Percentiles rank a stretch among this genome's conserved stretches.
Conservation (phyloP, 805 yeast genomes). For the Ogataea ganodermae region DNA sequence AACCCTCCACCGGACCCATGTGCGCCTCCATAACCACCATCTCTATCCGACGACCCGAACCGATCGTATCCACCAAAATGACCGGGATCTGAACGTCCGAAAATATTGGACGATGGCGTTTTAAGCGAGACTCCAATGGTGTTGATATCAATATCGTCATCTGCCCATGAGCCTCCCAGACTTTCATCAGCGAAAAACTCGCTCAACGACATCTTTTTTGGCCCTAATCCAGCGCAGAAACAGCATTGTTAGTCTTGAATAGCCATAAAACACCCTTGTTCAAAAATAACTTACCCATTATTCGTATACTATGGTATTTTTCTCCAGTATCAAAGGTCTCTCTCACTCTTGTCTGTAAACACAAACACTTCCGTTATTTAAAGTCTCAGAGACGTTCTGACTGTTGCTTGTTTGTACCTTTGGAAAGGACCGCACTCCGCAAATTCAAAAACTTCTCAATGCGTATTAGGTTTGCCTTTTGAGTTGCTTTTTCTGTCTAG, state of each 20-base stretch:
- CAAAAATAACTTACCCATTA: conserved; percentile 13
- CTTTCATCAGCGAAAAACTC: conserved; percentile 47
- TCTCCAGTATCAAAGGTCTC: background rate
- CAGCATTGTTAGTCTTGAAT: conserved; percentile 4
- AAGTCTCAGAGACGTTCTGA: conserved; percentile 1
- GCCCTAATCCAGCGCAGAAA: conserved; percentile 15
- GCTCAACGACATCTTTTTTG: conserved; percentile 47
- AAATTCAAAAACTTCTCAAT: background rate
- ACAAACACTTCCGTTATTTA: background rate
- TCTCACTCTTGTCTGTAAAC: background rate
- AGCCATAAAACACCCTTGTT: background rate
- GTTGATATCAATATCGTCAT: conserved; percentile 65
- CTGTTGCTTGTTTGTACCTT: background rate
- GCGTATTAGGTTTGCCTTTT: background rate
- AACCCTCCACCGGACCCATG: conserved; percentile 10
- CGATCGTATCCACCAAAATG: conserved; percentile 12
- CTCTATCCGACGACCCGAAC: conserved; percentile 6
- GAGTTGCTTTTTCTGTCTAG: background rate
- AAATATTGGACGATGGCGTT: conserved; percentile 14
- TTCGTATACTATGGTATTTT: background rate
- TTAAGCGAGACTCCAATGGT: conserved; percentile 52
- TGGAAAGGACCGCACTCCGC: background rate
- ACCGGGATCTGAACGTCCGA: conserved; percentile 9
- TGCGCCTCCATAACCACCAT: conserved; percentile 10
- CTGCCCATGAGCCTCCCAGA: conserved; percentile 66